These are phyloP conservation scores for Candida sphagnicola DNA, from an alignment of 805 yeast species.

Conservation along the genomic window DNA sequence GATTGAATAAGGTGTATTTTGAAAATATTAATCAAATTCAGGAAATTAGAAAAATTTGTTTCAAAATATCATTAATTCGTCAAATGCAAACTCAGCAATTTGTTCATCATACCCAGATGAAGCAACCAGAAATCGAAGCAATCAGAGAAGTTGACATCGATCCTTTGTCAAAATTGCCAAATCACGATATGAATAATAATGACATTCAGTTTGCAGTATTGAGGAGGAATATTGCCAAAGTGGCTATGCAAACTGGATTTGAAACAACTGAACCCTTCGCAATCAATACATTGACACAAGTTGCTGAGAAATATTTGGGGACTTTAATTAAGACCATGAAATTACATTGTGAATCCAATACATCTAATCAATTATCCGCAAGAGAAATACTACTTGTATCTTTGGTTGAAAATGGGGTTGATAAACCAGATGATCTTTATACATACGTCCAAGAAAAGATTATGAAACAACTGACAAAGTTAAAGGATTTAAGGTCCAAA, in stretches of 20 bases:
- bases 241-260: conserved; percentile 90
- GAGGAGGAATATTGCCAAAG: conserved; percentile 65
- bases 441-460: conserved; percentile 71
- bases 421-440: conserved; percentile 71
- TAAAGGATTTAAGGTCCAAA: conserved; percentile 64
- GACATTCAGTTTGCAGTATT: conserved; percentile 63
- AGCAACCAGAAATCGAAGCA: conserved; percentile 61
- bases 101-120: conserved; percentile 69
- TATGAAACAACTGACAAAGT: conserved; percentile 61
- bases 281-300: conserved; percentile 70
- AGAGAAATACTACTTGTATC: conserved; percentile 55
- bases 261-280: conserved; percentile 80
- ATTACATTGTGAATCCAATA: conserved; percentile 62
- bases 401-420: conserved; percentile 81
- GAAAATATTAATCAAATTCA: conserved; percentile 77
- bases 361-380: conserved; percentile 37
- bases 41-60: conserved; percentile 81
- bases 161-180: conserved; percentile 67
- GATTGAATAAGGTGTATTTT: conserved; percentile 57
- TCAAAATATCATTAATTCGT: conserved; percentile 80
- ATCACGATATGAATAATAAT: conserved; percentile 59
- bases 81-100: conserved; percentile 85
- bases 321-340: conserved; percentile 71
- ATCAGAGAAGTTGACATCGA: conserved; percentile 75
- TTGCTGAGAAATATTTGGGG: conserved; percentile 76